These are phyloP conservation scores for Apiotrichum sp. DNA, from an alignment of 1,284 basidiomycete species.

Conservation along the genomic window DNA sequence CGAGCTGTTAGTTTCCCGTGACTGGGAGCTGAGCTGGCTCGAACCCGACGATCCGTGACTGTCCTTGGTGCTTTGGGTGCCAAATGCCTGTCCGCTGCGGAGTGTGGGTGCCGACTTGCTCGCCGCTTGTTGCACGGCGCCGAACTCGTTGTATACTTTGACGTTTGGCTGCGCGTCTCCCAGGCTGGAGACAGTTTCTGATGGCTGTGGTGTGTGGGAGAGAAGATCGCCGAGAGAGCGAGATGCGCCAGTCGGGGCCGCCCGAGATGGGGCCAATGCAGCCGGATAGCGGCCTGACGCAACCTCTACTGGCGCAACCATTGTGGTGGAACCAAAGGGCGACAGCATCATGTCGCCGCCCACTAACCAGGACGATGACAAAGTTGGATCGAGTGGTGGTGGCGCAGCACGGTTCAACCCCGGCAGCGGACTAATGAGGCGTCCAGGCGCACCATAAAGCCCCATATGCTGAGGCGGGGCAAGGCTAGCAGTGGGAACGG, in stretches of 20 bases:
- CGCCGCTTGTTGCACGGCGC: neutral
- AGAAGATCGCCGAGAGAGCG: neutral
- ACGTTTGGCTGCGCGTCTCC: neutral
- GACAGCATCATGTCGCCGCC: conserved; percentile 18
- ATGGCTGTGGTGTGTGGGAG: neutral
- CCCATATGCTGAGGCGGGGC: neutral
- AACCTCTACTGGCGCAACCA: neutral
- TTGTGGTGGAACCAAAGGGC: conserved; percentile 6
- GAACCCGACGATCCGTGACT: neutral
- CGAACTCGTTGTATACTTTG: conserved; percentile 11
- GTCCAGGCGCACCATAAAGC: neutral
- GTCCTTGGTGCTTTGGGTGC: neutral
- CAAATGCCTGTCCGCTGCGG: neutral
- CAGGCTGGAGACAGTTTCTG: neutral
- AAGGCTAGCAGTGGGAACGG: neutral
- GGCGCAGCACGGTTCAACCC: conserved; percentile 4
- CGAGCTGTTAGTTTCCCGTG: no score
- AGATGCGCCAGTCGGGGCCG: neutral
- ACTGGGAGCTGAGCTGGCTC: neutral
- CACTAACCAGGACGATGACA: neutral
- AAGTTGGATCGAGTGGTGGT: neutral
- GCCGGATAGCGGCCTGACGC: no score
- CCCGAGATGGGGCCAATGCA: neutral
- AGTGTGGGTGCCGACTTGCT: neutral
- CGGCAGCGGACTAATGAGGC: neutral